A percentile compares a stretch with the other conserved stretches of the same genome.
These are phyloP conservation scores for Salvia sclarea DNA, from an alignment of 305 asterid genomes.

Conservation along the genomic window DNA sequence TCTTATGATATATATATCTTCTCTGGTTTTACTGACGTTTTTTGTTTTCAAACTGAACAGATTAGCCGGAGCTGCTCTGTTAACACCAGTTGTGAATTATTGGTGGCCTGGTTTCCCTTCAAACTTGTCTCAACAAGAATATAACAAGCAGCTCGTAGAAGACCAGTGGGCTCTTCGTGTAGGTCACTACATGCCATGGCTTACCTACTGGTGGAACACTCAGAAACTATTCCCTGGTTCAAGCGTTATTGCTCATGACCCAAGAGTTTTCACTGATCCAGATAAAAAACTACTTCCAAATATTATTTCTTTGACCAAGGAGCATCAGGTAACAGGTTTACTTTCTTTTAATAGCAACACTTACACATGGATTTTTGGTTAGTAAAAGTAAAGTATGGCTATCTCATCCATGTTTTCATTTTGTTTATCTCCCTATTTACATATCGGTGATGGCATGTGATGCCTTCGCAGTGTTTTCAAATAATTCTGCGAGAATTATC, in stretches of 20 bases:
- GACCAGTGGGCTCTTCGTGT: slow-evolving; percentile 88
- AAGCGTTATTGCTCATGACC: slow-evolving; percentile 46
- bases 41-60: slow-evolving; percentile 38
- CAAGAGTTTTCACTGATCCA: slow-evolving; percentile 42
- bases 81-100: slow-evolving; percentile 71
- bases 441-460: no score
- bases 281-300: slow-evolving; percentile 61
- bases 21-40: neutral
- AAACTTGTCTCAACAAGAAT: slow-evolving; percentile 54
- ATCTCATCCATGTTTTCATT: neutral
- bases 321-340: slow-evolving; percentile 37
- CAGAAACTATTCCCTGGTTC: slow-evolving; percentile 69
- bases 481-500: no score
- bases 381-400: neutral
- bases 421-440: neutral
- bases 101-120: slow-evolving; percentile 84
- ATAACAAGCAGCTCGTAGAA: slow-evolving; percentile 42
- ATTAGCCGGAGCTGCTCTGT: slow-evolving; percentile 72
- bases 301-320: slow-evolving; percentile 19
- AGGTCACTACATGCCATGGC: slow-evolving; percentile 76
- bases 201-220: slow-evolving; percentile 83
- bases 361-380: neutral
- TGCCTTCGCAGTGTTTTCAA: no score
- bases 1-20: neutral
- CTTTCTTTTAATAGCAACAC: slow-evolving; percentile 14